Conservation (phyloP, 306 rosid species). For the Astragalus glycyphyllos region DNA sequence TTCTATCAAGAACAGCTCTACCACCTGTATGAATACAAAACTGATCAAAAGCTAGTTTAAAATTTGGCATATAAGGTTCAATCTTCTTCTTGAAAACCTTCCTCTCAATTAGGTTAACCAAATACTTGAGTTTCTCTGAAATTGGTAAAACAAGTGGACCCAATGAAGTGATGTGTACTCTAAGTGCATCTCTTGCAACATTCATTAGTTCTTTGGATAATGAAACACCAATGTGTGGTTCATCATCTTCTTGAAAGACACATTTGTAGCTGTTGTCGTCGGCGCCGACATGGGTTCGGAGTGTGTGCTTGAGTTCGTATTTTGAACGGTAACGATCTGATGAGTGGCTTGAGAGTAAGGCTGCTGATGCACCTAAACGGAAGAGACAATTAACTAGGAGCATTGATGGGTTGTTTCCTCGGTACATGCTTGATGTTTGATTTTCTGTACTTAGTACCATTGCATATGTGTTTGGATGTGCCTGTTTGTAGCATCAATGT, state of each 20-base stretch:
- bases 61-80: constrained; percentile 72
- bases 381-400: constrained; percentile 45
- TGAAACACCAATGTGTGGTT: constrained; percentile 55
- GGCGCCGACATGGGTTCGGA: constrained; percentile 77
- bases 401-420: constrained; percentile 52
- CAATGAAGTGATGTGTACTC: constrained; percentile 74
- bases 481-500: constrained; percentile 20
- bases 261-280: constrained; percentile 70
- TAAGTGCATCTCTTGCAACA: constrained; percentile 82
- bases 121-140: constrained; percentile 68
- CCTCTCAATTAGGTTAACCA: constrained; percentile 54
- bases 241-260: constrained; percentile 64
- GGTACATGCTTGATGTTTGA: constrained; percentile 40
- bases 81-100: constrained; percentile 60
- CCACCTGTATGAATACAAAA: constrained; percentile 60
- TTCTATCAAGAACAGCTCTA: constrained; percentile 75
- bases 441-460: constrained; percentile 49
- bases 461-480: constrained; percentile 47
- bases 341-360: constrained; percentile 42
- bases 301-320: constrained; percentile 74
- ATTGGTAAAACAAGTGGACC: constrained; percentile 79
- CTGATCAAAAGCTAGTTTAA: constrained; percentile 76
- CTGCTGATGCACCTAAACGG: constrained; percentile 51
- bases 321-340: constrained; percentile 57
- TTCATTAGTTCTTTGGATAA: constrained; percentile 81